A percentile compares a stretch with the other conserved stretches of the same genome.
Evolutionary conservation across 176 grass and related monocot genomes (phyloP).

Genomic region (sorghum (Sorghum bicolor)): Sorghum_bicolor_NCBIv3 NC_012878.2:50854001-50854500

Average conservation of each 20-base stretch:
- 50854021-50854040: too few species aligned
- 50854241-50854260: neutral
- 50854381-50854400: conserved; percentile 14
- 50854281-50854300: neutral
- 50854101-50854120: too few species aligned
- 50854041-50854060: too few species aligned
- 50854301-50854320: neutral
- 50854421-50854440: neutral
- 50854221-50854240: conserved; percentile 14
- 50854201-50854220: neutral
- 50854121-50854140: too few species aligned
- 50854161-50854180: neutral
- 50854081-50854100: too few species aligned
- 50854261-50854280: too few species aligned
- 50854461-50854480: neutral
- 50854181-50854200: neutral
- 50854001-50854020: too few species aligned
- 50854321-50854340: neutral
- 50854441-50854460: neutral
- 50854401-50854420: neutral
- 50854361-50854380: conserved; percentile 43
- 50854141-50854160: conserved; percentile 4
- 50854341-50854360: conserved; percentile 5
- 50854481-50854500: neutral
- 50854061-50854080: too few species aligned